phyloP scores from a whole-genome alignment of 129 eudicot species.

The Silybum marianum region DNA sequence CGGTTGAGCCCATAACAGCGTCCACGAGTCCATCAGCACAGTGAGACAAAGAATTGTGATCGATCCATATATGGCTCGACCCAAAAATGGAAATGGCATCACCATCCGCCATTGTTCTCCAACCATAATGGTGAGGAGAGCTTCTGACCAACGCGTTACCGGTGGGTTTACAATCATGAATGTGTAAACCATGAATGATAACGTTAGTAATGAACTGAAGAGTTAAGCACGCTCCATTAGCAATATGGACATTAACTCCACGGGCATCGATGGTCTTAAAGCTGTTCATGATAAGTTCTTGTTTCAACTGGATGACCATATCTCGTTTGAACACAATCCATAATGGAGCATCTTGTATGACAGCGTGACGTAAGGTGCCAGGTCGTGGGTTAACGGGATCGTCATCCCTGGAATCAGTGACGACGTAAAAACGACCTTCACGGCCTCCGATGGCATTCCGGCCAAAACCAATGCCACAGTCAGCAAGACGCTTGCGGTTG shows the following conservation, averaged over 20 bases:
- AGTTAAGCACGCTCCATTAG: conserved; percentile 81
- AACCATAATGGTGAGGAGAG: conserved; percentile 82
- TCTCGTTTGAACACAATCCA: conserved; percentile 93
- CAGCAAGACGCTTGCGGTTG: conserved; percentile 90
- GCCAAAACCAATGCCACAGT: conserved; percentile 93
- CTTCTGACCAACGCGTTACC: conserved; percentile 97
- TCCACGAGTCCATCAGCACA: conserved; percentile 96
- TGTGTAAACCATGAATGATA: conserved; percentile 88
- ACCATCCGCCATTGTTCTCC: conserved; percentile 98
- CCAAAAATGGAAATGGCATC: conserved; percentile 88
- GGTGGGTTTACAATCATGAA: conserved; percentile 91
- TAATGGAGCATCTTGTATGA: conserved; percentile 75
- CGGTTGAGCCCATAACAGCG: conserved; percentile 95
- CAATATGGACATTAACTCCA: conserved; percentile 86
- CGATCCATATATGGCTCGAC: conserved; percentile 88
- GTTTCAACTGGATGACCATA: conserved; percentile 79
- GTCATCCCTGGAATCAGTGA: conserved; percentile 70
- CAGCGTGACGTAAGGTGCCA: conserved; percentile 89
- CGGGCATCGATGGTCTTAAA: conserved; percentile 93
- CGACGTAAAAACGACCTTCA: conserved; percentile 86
- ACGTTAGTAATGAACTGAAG: conserved; percentile 80
- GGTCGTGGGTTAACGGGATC: conserved; percentile 89
- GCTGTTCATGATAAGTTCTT: conserved; percentile 93
- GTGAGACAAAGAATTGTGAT: conserved; percentile 84
- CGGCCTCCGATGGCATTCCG: conserved; percentile 91